Conservation (phyloP, 192 early-diverging fungal genomes). For the Backusella parvicylindrica region DNA sequence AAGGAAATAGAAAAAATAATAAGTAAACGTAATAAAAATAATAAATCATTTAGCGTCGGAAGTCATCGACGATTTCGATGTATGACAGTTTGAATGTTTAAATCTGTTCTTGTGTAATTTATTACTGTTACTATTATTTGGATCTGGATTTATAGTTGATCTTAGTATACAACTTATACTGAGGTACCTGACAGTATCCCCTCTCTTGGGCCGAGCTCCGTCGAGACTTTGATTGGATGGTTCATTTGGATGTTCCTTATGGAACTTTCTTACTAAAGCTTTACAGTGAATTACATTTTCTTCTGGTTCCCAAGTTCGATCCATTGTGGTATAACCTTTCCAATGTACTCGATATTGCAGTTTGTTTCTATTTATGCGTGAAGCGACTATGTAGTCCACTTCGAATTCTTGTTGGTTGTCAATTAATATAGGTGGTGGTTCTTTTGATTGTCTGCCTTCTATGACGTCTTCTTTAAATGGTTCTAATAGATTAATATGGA, state of each 20-base stretch:
- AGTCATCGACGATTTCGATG: too few species aligned
- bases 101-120: too few species aligned
- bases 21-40: too few species aligned
- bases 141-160: too few species aligned
- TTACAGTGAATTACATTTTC: neutral
- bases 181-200: neutral
- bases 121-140: too few species aligned
- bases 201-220: neutral
- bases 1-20: too few species aligned
- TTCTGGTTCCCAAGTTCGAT: neutral
- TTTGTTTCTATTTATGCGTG: neutral
- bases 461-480: neutral
- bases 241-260: neutral
- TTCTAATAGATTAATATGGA: neutral
- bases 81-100: too few species aligned
- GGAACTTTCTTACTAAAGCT: neutral
- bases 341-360: neutral
- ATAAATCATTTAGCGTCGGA: too few species aligned
- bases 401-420: neutral
- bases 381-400: neutral
- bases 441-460: neutral
- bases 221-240: neutral
- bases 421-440: neutral
- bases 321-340: neutral
- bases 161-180: too few species aligned